Conservation (phyloP, 2,329 filamentous ascomycete species). For the Paracorniculantispora psalliotae region DNA sequence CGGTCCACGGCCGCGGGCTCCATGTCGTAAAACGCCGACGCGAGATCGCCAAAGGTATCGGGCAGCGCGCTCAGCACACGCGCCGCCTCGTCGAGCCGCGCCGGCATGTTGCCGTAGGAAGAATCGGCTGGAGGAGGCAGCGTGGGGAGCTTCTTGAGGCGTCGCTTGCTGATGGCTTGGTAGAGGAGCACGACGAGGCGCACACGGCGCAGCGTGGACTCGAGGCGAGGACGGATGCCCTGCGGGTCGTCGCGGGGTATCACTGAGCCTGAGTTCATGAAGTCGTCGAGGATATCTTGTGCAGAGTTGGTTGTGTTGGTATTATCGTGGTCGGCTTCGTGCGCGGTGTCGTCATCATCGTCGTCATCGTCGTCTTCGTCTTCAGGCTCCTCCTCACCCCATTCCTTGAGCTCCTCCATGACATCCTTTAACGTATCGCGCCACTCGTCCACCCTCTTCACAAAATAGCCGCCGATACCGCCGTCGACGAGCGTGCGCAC, state of each 20-base stretch:
- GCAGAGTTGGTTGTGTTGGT: constrained; percentile 32
- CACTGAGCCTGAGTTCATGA: constrained; percentile 58
- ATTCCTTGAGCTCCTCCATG: constrained; percentile 80
- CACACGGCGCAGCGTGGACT: constrained; percentile 57
- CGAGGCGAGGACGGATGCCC: constrained; percentile 59
- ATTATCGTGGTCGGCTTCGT: constrained; percentile 39
- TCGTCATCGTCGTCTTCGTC: constrained; percentile 52
- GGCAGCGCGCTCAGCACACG: constrained; percentile 55
- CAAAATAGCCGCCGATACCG: constrained; percentile 66
- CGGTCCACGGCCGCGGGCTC: constrained; percentile 54
- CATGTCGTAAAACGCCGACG: constrained; percentile 66
- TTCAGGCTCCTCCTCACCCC: constrained; percentile 68
- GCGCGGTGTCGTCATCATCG: constrained; percentile 34
- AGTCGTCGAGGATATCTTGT: constrained; percentile 59
- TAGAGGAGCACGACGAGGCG: constrained; percentile 65
- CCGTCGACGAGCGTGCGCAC: constrained; percentile 58
- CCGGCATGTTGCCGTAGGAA: constrained; percentile 28
- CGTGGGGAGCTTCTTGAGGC: constrained; percentile 55
- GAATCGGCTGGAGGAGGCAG: constrained; percentile 31
- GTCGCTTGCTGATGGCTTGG: constrained; percentile 63
- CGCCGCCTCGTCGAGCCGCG: constrained; percentile 52
- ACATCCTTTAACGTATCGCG: constrained; percentile 74
- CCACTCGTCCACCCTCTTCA: constrained; percentile 68
- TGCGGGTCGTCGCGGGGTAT: constrained; percentile 62
- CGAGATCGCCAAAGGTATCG: constrained; percentile 64